Evolutionary conservation across 169 alveolate genomes (phyloP).

Genomic region (Neospora caninum): DNA sequence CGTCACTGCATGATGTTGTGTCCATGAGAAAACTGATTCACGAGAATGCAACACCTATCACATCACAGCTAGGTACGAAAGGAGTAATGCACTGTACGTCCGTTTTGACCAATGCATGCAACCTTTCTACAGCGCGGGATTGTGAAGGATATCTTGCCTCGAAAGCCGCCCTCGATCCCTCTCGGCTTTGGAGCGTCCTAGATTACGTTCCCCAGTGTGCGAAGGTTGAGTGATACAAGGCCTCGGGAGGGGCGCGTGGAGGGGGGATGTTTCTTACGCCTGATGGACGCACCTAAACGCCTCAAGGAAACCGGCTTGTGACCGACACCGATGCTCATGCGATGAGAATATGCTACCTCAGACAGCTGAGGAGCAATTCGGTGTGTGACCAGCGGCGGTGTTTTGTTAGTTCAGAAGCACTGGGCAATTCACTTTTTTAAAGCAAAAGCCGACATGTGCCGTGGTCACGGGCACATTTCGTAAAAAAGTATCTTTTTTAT

Average conservation of each 20-base stretch:
- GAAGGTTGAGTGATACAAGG: background rate
- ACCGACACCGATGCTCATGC: background rate
- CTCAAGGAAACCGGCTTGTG: background rate
- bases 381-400: too few species aligned
- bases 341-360: background rate
- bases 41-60: slow-evolving; percentile 50
- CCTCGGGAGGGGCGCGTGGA: background rate
- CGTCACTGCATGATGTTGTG: slow-evolving; percentile 57
- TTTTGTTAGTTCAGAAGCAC: too few species aligned
- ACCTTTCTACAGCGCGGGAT: slow-evolving; percentile 60
- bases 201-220: slow-evolving; percentile 18
- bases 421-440: too few species aligned
- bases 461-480: too few species aligned
- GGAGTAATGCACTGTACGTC: background rate
- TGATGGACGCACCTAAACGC: background rate
- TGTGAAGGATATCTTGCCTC: slow-evolving; percentile 68
- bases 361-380: background rate
- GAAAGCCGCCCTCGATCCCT: slow-evolving; percentile 65
- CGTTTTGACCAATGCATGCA: background rate
- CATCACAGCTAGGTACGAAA: slow-evolving; percentile 55
- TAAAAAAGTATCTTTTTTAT: too few species aligned
- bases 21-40: slow-evolving; percentile 62
- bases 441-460: too few species aligned
- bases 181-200: slow-evolving; percentile 65
- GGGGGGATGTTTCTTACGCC: background rate